Percentiles rank a stretch among this genome's conserved stretches.
Evolutionary conservation across 2,329 filamentous ascomycete genomes (phyloP).

Genomic region (Fusarium camptoceras): DNA sequence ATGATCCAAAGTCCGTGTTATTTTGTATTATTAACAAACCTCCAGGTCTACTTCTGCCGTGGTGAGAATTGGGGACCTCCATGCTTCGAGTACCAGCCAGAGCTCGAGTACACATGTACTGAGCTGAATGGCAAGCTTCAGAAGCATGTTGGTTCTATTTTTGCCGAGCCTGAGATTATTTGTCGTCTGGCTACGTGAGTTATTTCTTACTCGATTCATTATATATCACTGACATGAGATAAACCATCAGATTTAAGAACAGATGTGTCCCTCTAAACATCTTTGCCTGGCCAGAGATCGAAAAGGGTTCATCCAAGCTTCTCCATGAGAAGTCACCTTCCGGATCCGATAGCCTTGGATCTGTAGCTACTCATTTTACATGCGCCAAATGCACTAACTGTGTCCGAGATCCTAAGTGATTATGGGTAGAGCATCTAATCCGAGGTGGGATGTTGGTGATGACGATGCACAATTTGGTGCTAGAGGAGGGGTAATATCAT

Average conservation of each 20-base stretch:
- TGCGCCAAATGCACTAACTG: constrained; percentile 44
- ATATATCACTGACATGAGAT: constrained; percentile 11
- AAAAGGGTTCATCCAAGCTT: constrained; percentile 37
- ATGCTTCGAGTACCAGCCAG: constrained; percentile 41
- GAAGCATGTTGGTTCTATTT: constrained; percentile 44
- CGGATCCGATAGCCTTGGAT: constrained; percentile 27
- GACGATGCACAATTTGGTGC: not conserved
- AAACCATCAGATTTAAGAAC: constrained; percentile 14
- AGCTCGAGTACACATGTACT: constrained; percentile 43
- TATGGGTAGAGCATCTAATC: not conserved
- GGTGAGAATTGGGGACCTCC: constrained; percentile 45
- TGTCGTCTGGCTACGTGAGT: constrained; percentile 43
- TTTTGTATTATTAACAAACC: constrained; percentile 6
- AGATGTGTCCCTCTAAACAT: constrained; percentile 36
- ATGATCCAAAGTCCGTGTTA: too few species aligned
- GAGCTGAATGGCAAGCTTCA: constrained; percentile 35
- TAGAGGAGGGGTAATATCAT: not conserved
- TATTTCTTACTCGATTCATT: not conserved
- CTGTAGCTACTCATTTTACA: constrained; percentile 44
- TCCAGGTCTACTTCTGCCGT: constrained; percentile 44
- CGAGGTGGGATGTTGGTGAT: not conserved
- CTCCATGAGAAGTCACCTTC: constrained; percentile 31
- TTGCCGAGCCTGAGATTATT: constrained; percentile 41
- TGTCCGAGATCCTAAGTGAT: constrained; percentile 11
- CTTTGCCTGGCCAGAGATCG: constrained; percentile 45